phyloP scores from a whole-genome alignment of 2,329 filamentous ascomycete species.

The Neophaeococcomyces aloes region DNA sequence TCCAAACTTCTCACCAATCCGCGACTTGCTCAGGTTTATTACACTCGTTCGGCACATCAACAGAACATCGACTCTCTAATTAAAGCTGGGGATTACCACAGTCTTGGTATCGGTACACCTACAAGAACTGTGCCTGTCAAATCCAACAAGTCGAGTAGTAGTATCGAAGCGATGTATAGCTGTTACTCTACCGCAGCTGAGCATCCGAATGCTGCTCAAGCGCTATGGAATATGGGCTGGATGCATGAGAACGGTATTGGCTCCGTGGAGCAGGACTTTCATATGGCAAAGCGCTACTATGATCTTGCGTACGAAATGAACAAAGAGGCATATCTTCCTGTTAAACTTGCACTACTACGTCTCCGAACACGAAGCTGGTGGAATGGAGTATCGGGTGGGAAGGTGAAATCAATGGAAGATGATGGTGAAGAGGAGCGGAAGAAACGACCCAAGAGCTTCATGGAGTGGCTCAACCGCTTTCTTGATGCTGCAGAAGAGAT shows the following conservation, averaged over 20 bases:
- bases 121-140: slow-evolving; percentile 1
- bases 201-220: slow-evolving; percentile 83
- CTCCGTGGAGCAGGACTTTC: slow-evolving; percentile 86
- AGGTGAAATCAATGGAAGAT: slow-evolving; percentile 82
- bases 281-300: slow-evolving; percentile 92
- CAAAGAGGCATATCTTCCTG: slow-evolving; percentile 83
- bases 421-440: slow-evolving; percentile 41
- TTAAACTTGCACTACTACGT: slow-evolving; percentile 78
- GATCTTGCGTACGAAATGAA: slow-evolving; percentile 87
- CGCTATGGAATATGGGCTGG: slow-evolving; percentile 95
- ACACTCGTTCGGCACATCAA: slow-evolving; percentile 89
- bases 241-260: slow-evolving; percentile 93
- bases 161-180: slow-evolving; percentile 76
- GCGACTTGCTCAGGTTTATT: slow-evolving; percentile 72
- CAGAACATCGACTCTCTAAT: slow-evolving; percentile 86
- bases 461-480: slow-evolving; percentile 81
- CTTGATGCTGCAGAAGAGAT: slow-evolving; percentile 60
- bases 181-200: slow-evolving; percentile 92
- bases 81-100: slow-evolving; percentile 98
- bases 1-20: slow-evolving; percentile 45
- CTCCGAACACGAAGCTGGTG: slow-evolving; percentile 77
- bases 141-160: slow-evolving; percentile 28
- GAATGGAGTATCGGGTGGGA: slow-evolving; percentile 87
- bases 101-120: slow-evolving; percentile 58
- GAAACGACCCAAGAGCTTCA: slow-evolving; percentile 64